Evolutionary conservation across 345 rosid genomes (phyloP).

Genomic region (Viola odorata): DNA sequence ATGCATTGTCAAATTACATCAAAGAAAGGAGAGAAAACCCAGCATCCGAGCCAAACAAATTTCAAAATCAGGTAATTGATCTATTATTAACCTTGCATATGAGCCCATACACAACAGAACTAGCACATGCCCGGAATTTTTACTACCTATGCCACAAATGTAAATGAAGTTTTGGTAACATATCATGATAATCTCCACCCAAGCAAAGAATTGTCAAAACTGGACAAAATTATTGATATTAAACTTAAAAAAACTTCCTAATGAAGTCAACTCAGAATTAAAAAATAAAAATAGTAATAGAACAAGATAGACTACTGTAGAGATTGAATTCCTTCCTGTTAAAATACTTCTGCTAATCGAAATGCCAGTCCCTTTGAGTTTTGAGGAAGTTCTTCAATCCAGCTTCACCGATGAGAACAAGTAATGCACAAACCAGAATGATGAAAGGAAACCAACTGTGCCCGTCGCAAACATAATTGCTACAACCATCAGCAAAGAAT

Average conservation of each 20-base stretch:
- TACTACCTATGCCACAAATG: background rate
- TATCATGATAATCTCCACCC: slow-evolving; percentile 9
- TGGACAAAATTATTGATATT: slow-evolving; percentile 24
- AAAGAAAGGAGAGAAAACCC: background rate
- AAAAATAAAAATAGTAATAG: background rate
- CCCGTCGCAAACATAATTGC: slow-evolving; percentile 74
- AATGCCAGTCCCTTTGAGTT: background rate
- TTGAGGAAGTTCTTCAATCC: slow-evolving; percentile 36
- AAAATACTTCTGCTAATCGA: background rate
- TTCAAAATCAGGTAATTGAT: no score
- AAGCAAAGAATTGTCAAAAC: slow-evolving; percentile 27
- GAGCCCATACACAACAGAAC: no score
- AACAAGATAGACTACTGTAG: slow-evolving; percentile 2
- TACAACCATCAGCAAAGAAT: slow-evolving; percentile 60
- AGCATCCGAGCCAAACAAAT: no score
- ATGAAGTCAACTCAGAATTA: slow-evolving; percentile 5
- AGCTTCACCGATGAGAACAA: slow-evolving; percentile 72
- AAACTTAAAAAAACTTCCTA: slow-evolving; percentile 28
- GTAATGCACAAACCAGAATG: slow-evolving; percentile 73
- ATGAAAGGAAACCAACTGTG: slow-evolving; percentile 62
- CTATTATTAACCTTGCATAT: no score
- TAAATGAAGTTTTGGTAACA: slow-evolving; percentile 1
- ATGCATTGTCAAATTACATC: background rate
- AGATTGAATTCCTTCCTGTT: background rate
- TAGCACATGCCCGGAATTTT: no score